These are phyloP conservation scores for Ballota nigra DNA, from an alignment of 257 asterid genomes.

Conservation along the genomic window DNA sequence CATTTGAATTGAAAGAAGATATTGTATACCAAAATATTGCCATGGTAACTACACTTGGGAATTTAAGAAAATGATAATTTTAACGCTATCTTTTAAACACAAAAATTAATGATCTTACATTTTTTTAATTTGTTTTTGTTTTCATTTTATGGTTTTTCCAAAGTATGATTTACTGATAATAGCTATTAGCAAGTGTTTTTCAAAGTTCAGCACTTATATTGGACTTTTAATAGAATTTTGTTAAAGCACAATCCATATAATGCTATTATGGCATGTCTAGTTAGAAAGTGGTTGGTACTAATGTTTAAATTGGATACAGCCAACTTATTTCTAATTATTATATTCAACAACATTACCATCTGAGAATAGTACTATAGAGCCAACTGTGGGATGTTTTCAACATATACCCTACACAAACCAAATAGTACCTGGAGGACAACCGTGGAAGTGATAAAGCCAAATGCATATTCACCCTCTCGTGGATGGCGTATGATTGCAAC, in stretches of 20 bases:
- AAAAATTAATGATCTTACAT: not conserved
- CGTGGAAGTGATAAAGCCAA: constrained; percentile 92
- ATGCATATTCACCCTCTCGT: constrained; percentile 93
- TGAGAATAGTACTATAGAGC: not conserved
- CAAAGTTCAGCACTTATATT: not conserved
- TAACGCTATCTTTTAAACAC: not conserved
- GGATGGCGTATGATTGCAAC: constrained; percentile 89
- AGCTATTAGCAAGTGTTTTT: not conserved
- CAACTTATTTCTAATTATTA: not conserved
- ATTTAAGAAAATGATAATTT: not conserved
- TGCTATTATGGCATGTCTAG: not conserved
- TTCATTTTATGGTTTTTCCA: not conserved
- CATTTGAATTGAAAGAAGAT: too few species aligned
- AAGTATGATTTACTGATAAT: not conserved
- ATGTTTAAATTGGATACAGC: not conserved
- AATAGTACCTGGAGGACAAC: constrained; percentile 74
- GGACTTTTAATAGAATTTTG: not conserved
- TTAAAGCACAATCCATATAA: not conserved
- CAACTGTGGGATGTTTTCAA: not conserved
- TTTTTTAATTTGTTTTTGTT: not conserved
- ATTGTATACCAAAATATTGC: not conserved
- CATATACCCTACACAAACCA: constrained; percentile 7
- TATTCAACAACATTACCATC: not conserved
- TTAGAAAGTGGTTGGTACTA: not conserved
- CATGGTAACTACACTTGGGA: not conserved